Evolutionary conservation across 106 monocot species (phyloP), one percentile per base, ranked within the genome.

Genomic region (Dioscorea zingiberensis): DNA sequence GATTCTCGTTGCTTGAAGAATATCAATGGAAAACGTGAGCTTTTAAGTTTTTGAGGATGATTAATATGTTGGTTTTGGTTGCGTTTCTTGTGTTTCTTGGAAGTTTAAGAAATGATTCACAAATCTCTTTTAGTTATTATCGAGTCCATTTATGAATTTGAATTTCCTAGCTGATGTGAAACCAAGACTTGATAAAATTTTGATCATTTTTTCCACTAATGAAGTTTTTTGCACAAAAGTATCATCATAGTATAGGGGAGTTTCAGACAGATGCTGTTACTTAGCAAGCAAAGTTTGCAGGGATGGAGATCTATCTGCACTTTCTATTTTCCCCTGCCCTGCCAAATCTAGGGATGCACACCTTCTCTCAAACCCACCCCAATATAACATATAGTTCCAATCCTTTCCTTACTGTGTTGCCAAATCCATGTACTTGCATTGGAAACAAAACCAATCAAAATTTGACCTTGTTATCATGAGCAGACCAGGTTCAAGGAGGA

Each of bases 291-390:
- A 62, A 62, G 21, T 30, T 38, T 38, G 38, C 38, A 38, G 38
- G 10, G 38, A 10, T 21, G 32, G 59, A 62, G 44, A 62, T 62
- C 59, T 59, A 21, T 19, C 61, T 38, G 61, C 25, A 13, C 38
- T 21, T 38, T 62, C 61, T 62, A 15, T 29, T 62, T 19, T 21
- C 44, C n/a, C 19, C 32, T n/a, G 5, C 19, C 30, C 61, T 62
- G 32, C 38, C 61, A 62, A 62, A 44, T 62, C 61, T 62, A 62
- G 61, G n/a, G 61, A 32, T 16, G 61, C 4, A 18, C 44, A 14
- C 44, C 28, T 62, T 29, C 61, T 62, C 28, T 56, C 56, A 56
- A 22, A 56, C 56, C 56, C 56, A 56, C 12, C 56, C 56, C 3
- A 56, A 56, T 22, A 56, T 56, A 56, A 21, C 56, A 11, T 56